A percentile compares a stretch with the other conserved stretches of the same genome.
These are phyloP conservation scores for Calonectria pauciramosa DNA, from an alignment of 2,329 filamentous ascomycete genomes.

Conservation along the genomic window DNA sequence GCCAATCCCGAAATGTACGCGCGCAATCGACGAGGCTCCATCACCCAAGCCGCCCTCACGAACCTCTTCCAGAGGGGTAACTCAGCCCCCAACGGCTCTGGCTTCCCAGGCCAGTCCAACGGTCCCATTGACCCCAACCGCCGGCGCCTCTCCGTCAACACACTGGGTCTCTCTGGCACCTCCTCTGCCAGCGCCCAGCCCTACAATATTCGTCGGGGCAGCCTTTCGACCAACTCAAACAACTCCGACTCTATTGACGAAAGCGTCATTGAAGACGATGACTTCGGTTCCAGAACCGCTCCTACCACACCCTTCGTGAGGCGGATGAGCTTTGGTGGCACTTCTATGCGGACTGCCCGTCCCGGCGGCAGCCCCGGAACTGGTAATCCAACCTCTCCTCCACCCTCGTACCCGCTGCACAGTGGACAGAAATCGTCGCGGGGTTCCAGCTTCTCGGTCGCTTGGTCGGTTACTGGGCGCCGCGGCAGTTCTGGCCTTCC, in stretches of 20 bases:
- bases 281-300: constrained; percentile 67
- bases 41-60: constrained; percentile 69
- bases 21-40: constrained; percentile 68
- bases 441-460: constrained; percentile 49
- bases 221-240: constrained; percentile 74
- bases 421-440: constrained; percentile 49
- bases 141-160: constrained; percentile 81
- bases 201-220: constrained; percentile 72
- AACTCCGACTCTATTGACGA: constrained; percentile 77
- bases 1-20: constrained; percentile 53
- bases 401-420: constrained; percentile 49
- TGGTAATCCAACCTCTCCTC: constrained; percentile 68
- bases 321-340: constrained; percentile 90
- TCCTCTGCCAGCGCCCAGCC: constrained; percentile 71
- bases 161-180: constrained; percentile 79
- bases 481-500: constrained; percentile 53
- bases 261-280: constrained; percentile 79
- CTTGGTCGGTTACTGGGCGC: constrained; percentile 51
- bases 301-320: constrained; percentile 83
- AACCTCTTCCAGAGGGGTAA: constrained; percentile 72
- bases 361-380: constrained; percentile 72
- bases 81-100: constrained; percentile 59
- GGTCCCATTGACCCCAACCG: constrained; percentile 69
- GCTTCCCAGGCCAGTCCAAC: constrained; percentile 57
- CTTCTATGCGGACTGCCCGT: constrained; percentile 74